Evolutionary conservation across 441 rosid genomes (phyloP), one percentile per base, ranked within the genome.

Genomic region (Pelargonium australe): DNA sequence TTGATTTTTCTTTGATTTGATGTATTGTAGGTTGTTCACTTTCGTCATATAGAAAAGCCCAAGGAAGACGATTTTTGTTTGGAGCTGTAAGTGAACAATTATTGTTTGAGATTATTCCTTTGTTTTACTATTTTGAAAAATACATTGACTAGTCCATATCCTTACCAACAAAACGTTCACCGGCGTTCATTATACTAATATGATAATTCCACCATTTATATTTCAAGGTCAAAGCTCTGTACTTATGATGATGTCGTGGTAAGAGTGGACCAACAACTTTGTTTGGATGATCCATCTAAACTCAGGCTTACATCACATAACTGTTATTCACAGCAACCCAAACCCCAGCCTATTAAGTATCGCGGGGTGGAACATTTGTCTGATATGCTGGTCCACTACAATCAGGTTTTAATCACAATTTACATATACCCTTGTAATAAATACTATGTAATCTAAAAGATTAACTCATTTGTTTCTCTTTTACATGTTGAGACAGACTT

Each of bases 251-350:
- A 88, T 81, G 91, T 88, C 4, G 91, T 85, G 77, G 89, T 82
- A 68, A 86, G 76, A 76, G 86, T 88, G 66, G 89, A 89, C 69
- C 74, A 47, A 7, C 81, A 79, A 73, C 88, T 86, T 65, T 72
- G 80, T 71, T 83, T 88, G 78, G 86, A 79, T 31, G 94, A 88
- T 78, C 86, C 94, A 68, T 85, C 91, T 68, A 88, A 88, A 79
- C 84, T 88, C 66, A 85, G 94, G 85, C 81, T 88, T 34, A 86
- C 94, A 53, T 79, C 91, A 80, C 94, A 86, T 72, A 88, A 88
- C 77, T 86, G 90, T 72, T 86, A 88, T 77, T 86, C 91, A 41
- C 91, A 86, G 86, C 89, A 84, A 75, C 94, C 94, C 53, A 86
- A 88, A 71, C 91, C 94, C 70, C 88, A 82, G 75, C 94, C 94